phyloP scores from a whole-genome alignment of 805 yeast species.

The Lipomyces sp. region DNA sequence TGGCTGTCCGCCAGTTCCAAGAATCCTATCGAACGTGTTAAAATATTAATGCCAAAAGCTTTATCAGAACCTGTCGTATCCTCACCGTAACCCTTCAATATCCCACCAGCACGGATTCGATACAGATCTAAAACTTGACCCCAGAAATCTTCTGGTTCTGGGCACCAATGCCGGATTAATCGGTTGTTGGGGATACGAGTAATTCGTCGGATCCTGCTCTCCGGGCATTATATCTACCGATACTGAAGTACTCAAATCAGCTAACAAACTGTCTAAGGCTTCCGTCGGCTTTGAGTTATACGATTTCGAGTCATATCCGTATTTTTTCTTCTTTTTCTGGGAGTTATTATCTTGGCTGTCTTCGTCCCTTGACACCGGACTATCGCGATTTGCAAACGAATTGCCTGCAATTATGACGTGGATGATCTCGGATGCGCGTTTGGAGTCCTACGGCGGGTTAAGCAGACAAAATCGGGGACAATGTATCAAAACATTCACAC shows the following conservation, averaged over 20 bases:
- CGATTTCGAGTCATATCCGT: slow-evolving; percentile 30
- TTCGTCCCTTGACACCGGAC: slow-evolving; percentile 6
- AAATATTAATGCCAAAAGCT: background rate
- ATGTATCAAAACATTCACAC: background rate
- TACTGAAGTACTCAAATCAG: slow-evolving; percentile 60
- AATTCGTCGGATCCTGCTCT: slow-evolving; percentile 78
- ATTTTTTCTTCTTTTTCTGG: slow-evolving; percentile 32
- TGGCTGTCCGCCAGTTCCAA: slow-evolving; percentile 87
- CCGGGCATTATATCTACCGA: slow-evolving; percentile 88
- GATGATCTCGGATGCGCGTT: slow-evolving; percentile 45
- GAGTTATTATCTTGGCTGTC: slow-evolving; percentile 12
- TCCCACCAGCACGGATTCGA: slow-evolving; percentile 81
- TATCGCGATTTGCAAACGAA: slow-evolving; percentile 51
- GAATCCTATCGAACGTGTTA: slow-evolving; percentile 46
- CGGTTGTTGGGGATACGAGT: slow-evolving; percentile 86
- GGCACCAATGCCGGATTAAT: slow-evolving; percentile 77
- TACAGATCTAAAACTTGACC: slow-evolving; percentile 50
- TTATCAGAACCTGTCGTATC: background rate
- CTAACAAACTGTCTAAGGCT: slow-evolving; percentile 60
- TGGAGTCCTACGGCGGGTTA: slow-evolving; percentile 32
- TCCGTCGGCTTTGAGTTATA: slow-evolving; percentile 39
- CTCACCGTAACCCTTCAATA: slow-evolving; percentile 52
- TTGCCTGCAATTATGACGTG: slow-evolving; percentile 76
- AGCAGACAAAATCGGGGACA: background rate
- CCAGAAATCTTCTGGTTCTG: slow-evolving; percentile 51